phyloP scores from a whole-genome alignment of 768 basidiomycete species.

The Pleurotus cornucopiae region DNA sequence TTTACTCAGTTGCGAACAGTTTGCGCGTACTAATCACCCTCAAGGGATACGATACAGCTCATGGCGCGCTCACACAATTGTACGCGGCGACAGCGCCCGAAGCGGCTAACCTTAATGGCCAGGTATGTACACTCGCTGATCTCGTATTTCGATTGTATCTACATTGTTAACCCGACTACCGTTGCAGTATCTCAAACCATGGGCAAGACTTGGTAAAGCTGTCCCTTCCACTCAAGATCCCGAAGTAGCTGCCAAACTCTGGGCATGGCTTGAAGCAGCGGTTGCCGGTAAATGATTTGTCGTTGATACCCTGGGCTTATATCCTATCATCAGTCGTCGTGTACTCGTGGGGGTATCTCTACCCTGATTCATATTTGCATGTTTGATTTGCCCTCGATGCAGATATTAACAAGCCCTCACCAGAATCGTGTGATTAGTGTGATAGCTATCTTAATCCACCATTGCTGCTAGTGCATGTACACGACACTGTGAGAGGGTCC shows the following conservation, averaged over 20 bases:
- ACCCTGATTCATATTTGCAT: too few relatives aligned
- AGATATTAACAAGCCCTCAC: too few relatives aligned
- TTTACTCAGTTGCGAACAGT: too few relatives aligned
- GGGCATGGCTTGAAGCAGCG: constrained; percentile 30
- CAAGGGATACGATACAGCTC: neutral
- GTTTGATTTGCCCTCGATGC: too few relatives aligned
- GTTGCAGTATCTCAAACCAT: constrained; percentile 21
- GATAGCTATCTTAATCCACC: too few relatives aligned
- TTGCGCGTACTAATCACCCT: too few relatives aligned
- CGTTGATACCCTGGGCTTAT: too few relatives aligned
- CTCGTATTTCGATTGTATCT: neutral
- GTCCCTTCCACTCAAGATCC: constrained; percentile 22
- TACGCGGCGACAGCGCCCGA: constrained; percentile 33
- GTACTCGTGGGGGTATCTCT: too few relatives aligned
- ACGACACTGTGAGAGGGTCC: too few relatives aligned
- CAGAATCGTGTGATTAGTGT: too few relatives aligned
- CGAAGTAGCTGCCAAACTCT: constrained; percentile 20
- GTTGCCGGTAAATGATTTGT: constrained; percentile 2
- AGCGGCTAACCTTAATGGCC: constrained; percentile 24
- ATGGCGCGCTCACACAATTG: constrained; percentile 32
- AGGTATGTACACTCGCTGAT: constrained; percentile 16
- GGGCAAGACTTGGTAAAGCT: constrained; percentile 21
- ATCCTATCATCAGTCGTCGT: too few relatives aligned
- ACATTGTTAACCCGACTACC: neutral
- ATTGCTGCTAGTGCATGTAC: too few relatives aligned